These are phyloP conservation scores for Sonneratia caseolaris DNA, from an alignment of 345 rosid species.

Conservation along the genomic window DNA sequence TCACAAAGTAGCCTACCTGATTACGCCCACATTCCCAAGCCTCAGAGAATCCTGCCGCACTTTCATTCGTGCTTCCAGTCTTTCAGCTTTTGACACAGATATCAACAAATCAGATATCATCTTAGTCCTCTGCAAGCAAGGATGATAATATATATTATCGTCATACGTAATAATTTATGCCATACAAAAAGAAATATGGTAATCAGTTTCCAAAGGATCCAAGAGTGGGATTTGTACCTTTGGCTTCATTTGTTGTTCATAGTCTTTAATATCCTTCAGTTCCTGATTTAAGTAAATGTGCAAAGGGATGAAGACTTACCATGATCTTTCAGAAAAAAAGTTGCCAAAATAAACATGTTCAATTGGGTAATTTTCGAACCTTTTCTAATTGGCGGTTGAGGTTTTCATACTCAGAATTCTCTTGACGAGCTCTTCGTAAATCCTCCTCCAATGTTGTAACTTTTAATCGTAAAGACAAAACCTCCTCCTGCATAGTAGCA, in stretches of 20 bases:
- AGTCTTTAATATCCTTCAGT: slow-evolving; percentile 71
- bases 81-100: slow-evolving; percentile 92
- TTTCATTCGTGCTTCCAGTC: slow-evolving; percentile 96
- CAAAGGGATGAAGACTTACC: slow-evolving; percentile 1
- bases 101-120: slow-evolving; percentile 85
- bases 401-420: slow-evolving; percentile 46
- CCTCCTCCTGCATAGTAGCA: slow-evolving; percentile 54
- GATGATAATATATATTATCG: slow-evolving; percentile 9
- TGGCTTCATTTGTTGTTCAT: slow-evolving; percentile 79
- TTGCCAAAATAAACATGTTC: slow-evolving; percentile 1
- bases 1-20: slow-evolving; percentile 45
- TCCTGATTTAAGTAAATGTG: slow-evolving; percentile 40
- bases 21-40: slow-evolving; percentile 92
- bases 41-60: slow-evolving; percentile 93
- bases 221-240: slow-evolving; percentile 39
- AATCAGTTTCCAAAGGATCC: neutral
- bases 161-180: neutral
- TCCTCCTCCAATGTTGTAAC: slow-evolving; percentile 73
- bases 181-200: neutral
- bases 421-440: slow-evolving; percentile 59
- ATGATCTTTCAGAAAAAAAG: slow-evolving; percentile 7
- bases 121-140: slow-evolving; percentile 68
- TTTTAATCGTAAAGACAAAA: slow-evolving; percentile 50
- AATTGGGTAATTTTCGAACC: slow-evolving; percentile 28
- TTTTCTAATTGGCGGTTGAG: slow-evolving; percentile 58